Percentiles rank a stretch among this genome's conserved stretches.
These are phyloP conservation scores for Camellia granthamiana DNA, from an alignment of 148 eudicot genomes.

Conservation along the genomic window DNA sequence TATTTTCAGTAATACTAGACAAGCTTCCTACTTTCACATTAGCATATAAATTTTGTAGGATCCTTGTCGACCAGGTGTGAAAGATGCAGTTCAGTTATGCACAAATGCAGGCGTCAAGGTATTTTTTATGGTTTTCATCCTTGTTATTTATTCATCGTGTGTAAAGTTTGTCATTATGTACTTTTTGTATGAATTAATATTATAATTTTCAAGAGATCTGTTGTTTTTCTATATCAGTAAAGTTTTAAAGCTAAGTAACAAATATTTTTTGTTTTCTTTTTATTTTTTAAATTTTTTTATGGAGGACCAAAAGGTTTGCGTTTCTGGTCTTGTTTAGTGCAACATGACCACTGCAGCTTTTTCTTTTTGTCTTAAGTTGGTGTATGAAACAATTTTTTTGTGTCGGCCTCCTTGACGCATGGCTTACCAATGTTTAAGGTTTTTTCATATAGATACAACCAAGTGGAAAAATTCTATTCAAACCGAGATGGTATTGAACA, in stretches of 20 bases:
- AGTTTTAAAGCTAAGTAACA: not conserved
- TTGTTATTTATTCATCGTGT: not conserved
- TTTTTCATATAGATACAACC: not conserved
- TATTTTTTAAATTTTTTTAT: not conserved
- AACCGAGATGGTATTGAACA: not conserved
- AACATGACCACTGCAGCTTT: not conserved
- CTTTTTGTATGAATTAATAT: not conserved
- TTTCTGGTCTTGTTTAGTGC: not conserved
- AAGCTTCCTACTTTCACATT: not conserved
- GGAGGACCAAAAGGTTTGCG: not conserved
- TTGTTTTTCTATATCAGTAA: not conserved
- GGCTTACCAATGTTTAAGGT: not conserved
- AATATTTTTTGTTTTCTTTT: not conserved
- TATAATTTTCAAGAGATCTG: not conserved
- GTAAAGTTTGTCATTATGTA: not conserved
- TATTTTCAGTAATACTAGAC: not conserved
- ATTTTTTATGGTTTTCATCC: not conserved
- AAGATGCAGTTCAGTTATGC: conserved; percentile 66
- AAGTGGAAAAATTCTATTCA: not conserved
- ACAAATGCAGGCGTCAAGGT: conserved; percentile 76
- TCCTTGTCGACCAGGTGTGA: conserved; percentile 85
- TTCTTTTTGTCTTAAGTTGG: not conserved
- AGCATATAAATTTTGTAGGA: conserved; percentile 35
- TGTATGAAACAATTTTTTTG: not conserved
- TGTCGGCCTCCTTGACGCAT: not conserved